Evolutionary conservation across 148 eudicot genomes (phyloP), one percentile per base, ranked within the genome.

Genomic region (Nepenthes mirabilis): DNA sequence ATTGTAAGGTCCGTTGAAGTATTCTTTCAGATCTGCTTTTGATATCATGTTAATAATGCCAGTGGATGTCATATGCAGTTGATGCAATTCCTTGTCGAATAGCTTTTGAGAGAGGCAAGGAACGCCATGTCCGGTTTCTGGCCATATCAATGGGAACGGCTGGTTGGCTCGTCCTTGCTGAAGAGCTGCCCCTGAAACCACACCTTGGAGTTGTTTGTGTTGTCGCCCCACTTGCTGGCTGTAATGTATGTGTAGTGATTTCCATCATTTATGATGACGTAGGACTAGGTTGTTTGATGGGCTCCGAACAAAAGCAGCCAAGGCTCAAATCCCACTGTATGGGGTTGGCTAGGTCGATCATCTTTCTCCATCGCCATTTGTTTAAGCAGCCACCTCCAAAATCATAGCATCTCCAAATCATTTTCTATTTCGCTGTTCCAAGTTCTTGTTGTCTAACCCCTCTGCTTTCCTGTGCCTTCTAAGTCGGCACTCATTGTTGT

Each of bases 61-160:
- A 2, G 52, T 49, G 52, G n/a, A 6, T 49, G 52, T 47, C 11
- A 51, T 61, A 34, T 81, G 72, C 82, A 93, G 99, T 68, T 61
- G 95, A 88, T 86, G 89, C 96, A 56, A 77, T 93, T 68, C 91
- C 95, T 43, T 93, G 99, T 82, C 82, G 88, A 81, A 93, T 93
- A 74, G 89, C 99, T 52, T 93, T 93, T 71, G 99, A 86, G 76
- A 86, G 87, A 74, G 99, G 99, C 55, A 88, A 82, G 72, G 99
- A 93, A 64, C 99, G 99, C 23, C 86, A 86, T 72, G 86, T 93
- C 68, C 68, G 62, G 71, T 82, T 93, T 52, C 68, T 86, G 60
- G 85, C 99, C 61, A 36, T 79, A 55, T 82, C 96, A 10, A 56
- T 76, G 63, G 89, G 91, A 55, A 83, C 74, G 47, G 82, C 83